Percentiles rank a stretch among this genome's conserved stretches.
phyloP scores from a whole-genome alignment of 108 stramenopile species.

The Ochromonas danica region DNA sequence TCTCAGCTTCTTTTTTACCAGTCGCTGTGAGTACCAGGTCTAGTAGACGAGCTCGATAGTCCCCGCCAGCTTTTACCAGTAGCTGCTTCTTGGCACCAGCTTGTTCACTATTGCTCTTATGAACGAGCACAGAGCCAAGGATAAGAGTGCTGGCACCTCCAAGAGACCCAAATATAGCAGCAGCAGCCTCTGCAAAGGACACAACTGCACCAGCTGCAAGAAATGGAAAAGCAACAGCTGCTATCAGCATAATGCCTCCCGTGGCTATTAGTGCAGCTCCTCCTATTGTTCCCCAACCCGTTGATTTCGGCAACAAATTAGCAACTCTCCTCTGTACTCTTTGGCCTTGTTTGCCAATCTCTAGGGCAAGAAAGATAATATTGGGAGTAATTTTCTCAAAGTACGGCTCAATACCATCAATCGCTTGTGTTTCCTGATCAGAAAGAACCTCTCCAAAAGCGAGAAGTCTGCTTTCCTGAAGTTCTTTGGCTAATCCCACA shows the following conservation, averaged over 20 bases:
- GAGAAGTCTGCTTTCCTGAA: background rate
- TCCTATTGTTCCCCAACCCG: background rate
- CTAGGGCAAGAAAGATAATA: background rate
- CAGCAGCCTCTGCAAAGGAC: background rate
- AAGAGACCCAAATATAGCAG: background rate
- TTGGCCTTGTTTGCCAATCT: background rate
- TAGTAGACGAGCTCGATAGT: background rate
- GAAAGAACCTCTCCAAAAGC: background rate
- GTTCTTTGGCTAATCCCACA: background rate
- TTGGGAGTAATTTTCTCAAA: background rate
- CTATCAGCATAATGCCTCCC: background rate
- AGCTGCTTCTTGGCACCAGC: background rate
- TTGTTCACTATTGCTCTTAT: background rate
- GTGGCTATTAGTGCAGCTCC: too few relatives aligned
- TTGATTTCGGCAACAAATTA: background rate
- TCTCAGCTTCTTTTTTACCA: background rate
- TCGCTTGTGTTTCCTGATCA: background rate
- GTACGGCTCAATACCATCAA: background rate
- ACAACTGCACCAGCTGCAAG: background rate
- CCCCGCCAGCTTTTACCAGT: background rate
- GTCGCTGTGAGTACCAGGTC: background rate
- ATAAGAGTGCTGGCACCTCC: background rate
- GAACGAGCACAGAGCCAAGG: background rate
- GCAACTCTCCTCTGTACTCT: background rate
- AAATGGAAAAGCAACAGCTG: background rate